These are phyloP conservation scores for Calendula officinalis DNA, from an alignment of 129 eudicot species.

Conservation along the genomic window DNA sequence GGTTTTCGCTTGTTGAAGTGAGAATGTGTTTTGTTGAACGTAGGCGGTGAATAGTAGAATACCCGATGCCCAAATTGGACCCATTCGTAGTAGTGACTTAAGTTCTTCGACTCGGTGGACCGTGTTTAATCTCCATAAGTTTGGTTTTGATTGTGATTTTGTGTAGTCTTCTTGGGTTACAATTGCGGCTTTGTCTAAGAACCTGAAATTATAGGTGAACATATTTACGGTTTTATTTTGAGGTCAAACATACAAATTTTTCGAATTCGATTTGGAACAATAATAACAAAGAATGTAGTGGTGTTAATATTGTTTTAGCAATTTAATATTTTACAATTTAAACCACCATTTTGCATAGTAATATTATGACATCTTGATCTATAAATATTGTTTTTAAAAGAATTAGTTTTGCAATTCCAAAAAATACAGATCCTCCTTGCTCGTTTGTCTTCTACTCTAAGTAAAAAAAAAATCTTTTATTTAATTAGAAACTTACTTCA, in stretches of 20 bases:
- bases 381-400: too few species aligned
- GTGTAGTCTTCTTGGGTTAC: conserved; percentile 57
- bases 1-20: conserved; percentile 80
- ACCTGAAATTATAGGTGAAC: conserved; percentile 40
- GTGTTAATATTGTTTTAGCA: too few species aligned
- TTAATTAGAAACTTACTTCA: conserved; percentile 25
- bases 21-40: conserved; percentile 78
- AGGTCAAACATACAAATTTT: neutral
- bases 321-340: too few species aligned
- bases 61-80: conserved; percentile 92
- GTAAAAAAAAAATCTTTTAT: too few species aligned
- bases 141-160: conserved; percentile 46
- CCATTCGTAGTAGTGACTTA: conserved; percentile 74
- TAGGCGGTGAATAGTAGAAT: conserved; percentile 73
- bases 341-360: too few species aligned
- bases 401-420: too few species aligned
- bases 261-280: neutral
- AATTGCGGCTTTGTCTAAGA: conserved; percentile 87
- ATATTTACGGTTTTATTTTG: neutral
- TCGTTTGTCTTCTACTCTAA: neutral
- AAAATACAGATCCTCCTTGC: too few species aligned
- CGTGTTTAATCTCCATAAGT: conserved; percentile 73
- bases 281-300: too few species aligned
- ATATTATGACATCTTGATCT: too few species aligned
- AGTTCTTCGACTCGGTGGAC: conserved; percentile 91